Percentiles rank a stretch among this genome's conserved stretches.
Evolutionary conservation across 805 yeast genomes (phyloP).

Genomic region (Wickerhamomyces bovis): DNA sequence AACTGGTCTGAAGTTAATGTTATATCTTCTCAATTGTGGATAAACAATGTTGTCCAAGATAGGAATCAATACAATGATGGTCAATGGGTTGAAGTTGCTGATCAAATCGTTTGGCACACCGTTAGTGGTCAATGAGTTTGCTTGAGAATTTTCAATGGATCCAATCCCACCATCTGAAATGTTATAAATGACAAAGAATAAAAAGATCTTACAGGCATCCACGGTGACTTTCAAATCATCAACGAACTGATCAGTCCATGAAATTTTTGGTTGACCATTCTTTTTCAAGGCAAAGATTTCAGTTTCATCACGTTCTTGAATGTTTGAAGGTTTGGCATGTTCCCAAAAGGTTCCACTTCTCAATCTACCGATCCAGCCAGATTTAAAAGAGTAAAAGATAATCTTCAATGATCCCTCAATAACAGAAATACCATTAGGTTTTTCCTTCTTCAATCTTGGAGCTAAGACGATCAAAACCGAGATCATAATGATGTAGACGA

Average conservation of each 20-base stretch:
- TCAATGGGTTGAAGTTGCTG: slow-evolving; percentile 68
- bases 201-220: slow-evolving; percentile 65
- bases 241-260: slow-evolving; percentile 64
- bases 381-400: slow-evolving; percentile 31
- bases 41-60: slow-evolving; percentile 52
- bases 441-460: slow-evolving; percentile 20
- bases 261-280: slow-evolving; percentile 19
- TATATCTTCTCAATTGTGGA: slow-evolving; percentile 41
- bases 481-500: slow-evolving; percentile 47
- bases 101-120: slow-evolving; percentile 76
- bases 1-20: slow-evolving; percentile 58
- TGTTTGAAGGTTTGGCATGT: slow-evolving; percentile 51
- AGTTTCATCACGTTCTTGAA: slow-evolving; percentile 35
- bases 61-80: slow-evolving; percentile 72
- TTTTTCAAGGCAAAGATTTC: slow-evolving; percentile 4
- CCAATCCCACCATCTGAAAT: slow-evolving; percentile 66
- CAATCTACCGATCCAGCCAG: slow-evolving; percentile 37
- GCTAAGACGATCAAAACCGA: slow-evolving; percentile 32
- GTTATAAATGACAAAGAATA: slow-evolving; percentile 66
- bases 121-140: slow-evolving; percentile 64
- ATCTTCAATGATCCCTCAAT: slow-evolving; percentile 37
- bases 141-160: slow-evolving; percentile 35
- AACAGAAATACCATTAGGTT: slow-evolving; percentile 32
- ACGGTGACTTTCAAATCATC: slow-evolving; percentile 63
- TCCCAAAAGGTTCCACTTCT: slow-evolving; percentile 40